Percentiles rank a stretch among this genome's conserved stretches.
These are phyloP conservation scores for Tetradesmus obliquus DNA, from an alignment of 139 green algal species.

Conservation along the genomic window DNA sequence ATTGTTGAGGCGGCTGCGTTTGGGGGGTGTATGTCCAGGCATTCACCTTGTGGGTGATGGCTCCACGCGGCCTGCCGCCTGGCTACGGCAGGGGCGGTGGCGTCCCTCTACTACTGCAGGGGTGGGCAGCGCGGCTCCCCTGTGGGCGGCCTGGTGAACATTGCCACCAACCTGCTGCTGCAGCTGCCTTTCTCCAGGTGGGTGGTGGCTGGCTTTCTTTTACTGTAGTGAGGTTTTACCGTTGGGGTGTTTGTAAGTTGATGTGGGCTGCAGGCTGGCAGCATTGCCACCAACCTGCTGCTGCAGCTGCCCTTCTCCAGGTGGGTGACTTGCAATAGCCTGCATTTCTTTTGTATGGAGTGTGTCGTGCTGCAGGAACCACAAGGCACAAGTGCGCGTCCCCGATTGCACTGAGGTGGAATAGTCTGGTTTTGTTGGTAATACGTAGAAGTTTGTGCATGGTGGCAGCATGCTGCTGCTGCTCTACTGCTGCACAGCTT, in stretches of 20 bases:
- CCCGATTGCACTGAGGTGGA: no score
- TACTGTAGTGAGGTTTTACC: no score
- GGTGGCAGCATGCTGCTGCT: no score
- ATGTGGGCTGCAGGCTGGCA: no score
- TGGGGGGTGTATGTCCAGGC: not conserved
- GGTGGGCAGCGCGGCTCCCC: slow-evolving; percentile 2
- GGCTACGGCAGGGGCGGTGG: slow-evolving; percentile 6
- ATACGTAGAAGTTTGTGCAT: no score
- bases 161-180: slow-evolving; percentile 62
- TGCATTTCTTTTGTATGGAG: no score
- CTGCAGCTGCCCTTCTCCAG: slow-evolving; percentile 55
- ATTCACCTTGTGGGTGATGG: not conserved
- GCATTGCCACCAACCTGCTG: slow-evolving; percentile 58
- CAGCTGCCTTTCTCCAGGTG: slow-evolving; percentile 55
- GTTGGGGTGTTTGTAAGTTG: no score
- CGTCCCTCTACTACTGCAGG: not conserved
- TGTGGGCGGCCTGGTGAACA: slow-evolving; percentile 27
- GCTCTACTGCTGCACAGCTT: no score
- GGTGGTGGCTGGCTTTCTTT: no score
- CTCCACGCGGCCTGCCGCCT: not conserved
- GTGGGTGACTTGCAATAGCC: not conserved
- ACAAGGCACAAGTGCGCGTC: no score
- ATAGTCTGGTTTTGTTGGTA: no score
- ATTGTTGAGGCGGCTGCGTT: not conserved
- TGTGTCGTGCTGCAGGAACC: no score